phyloP scores from a whole-genome alignment of 208 protist species.

The Angomonas ambiguus region DNA sequence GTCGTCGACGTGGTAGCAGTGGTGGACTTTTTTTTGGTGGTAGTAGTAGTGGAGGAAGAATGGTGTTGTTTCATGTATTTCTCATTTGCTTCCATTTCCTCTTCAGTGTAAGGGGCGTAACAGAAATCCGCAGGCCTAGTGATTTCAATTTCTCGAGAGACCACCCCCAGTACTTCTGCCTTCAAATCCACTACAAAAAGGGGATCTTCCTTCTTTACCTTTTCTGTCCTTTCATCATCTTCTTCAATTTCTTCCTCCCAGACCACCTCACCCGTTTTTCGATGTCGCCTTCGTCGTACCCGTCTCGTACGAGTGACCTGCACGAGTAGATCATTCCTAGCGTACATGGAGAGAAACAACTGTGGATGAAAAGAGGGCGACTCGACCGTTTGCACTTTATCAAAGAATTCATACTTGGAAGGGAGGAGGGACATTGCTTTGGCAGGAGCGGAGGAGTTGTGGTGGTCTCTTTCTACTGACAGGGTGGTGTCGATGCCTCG shows the following conservation, averaged over 20 bases:
- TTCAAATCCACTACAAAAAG: too few species aligned
- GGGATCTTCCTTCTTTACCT: background rate
- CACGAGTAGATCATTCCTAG: constrained; percentile 72
- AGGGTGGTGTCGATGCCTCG: too few species aligned
- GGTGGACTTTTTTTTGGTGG: too few species aligned
- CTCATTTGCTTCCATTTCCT: background rate
- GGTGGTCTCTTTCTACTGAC: too few species aligned
- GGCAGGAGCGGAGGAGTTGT: too few species aligned
- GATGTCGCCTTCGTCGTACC: constrained; percentile 45
- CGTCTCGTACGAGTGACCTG: constrained; percentile 37
- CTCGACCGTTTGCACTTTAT: constrained; percentile 22
- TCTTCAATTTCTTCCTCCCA: background rate
- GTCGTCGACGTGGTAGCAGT: too few species aligned
- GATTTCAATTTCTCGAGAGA: constrained; percentile 69
- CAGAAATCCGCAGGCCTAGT: constrained; percentile 71
- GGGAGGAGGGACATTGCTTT: too few species aligned
- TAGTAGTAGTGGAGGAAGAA: too few species aligned
- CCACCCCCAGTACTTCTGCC: constrained; percentile 63
- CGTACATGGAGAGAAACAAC: constrained; percentile 58
- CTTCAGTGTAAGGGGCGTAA: constrained; percentile 33
- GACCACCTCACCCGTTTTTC: constrained; percentile 42
- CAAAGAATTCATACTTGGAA: background rate
- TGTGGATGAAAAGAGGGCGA: constrained; percentile 66
- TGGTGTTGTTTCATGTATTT: background rate
- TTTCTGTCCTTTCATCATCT: background rate